Percentiles rank a stretch among this genome's conserved stretches.
phyloP scores from a whole-genome alignment of 106 monocot species.

The Alisma plantagoaquatica region DNA sequence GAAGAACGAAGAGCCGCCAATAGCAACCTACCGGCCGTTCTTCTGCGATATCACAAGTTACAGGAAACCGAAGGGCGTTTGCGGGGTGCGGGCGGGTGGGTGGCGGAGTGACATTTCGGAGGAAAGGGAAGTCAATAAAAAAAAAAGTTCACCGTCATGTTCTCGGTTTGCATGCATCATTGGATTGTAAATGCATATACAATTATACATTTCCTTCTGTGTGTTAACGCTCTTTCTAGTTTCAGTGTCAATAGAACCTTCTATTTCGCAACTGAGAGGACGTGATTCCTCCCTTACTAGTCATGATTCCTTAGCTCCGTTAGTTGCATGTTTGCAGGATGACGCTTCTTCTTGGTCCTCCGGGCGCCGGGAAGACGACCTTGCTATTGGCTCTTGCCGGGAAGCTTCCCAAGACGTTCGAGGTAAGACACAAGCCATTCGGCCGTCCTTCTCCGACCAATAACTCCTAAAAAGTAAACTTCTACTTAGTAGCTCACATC shows the following conservation, averaged over 20 bases:
- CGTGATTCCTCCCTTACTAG: neutral
- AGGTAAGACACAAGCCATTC: constrained; percentile 1
- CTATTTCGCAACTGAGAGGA: neutral
- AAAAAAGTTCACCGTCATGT: no score
- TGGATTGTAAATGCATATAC: no score
- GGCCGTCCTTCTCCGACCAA: neutral
- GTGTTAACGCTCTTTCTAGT: neutral
- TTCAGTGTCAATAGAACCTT: neutral
- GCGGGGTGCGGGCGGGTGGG: no score
- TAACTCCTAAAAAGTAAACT: no score
- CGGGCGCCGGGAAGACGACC: constrained; percentile 80
- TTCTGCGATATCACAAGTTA: no score
- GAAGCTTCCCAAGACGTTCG: constrained; percentile 53
- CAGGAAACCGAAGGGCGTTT: no score
- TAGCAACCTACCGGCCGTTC: no score
- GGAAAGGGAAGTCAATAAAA: no score
- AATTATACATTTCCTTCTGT: neutral
- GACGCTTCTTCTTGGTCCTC: constrained; percentile 96
- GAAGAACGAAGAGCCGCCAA: no score
- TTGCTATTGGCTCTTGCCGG: constrained; percentile 68
- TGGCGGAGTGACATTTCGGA: no score
- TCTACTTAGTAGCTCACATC: neutral
- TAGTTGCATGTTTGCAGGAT: constrained; percentile 75
- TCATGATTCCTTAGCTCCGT: neutral
- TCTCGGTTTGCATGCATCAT: no score